Base-by-base conservation (phyloP, 768 basidiomycete species). In the Auricularia cornea region DNA sequence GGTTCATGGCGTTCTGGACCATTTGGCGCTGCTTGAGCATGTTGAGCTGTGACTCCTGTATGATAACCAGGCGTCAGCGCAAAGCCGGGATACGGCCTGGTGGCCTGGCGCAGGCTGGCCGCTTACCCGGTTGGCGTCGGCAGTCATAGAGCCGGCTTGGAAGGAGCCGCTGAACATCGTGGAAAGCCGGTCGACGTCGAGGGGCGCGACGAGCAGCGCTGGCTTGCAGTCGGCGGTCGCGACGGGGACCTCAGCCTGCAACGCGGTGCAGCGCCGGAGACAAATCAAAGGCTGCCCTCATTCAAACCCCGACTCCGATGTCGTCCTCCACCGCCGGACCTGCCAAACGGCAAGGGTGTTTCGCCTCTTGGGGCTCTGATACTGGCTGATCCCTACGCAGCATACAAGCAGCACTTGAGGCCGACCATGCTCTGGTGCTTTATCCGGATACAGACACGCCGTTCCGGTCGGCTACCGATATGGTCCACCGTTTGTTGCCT, bases 361-460 rank as follows among this genome's bases (percentile, higher is more conserved):
- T n/a, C n/a, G n/a, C n/a, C n/a, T n/a, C n/a, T n/a, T n/a, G n/a
- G n/a, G n/a, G n/a, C n/a, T n/a, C n/a, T n/a, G n/a, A n/a, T n/a
- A n/a, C n/a, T n/a, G n/a, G 26, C 28, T 29, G 16, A n/a, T 26
- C 10, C 28, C 30, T 26, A 29, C 30, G 35, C 69, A 89, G 87
- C 66, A 76, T 89, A 66, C 76, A 80, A 63, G 71, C 80, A 28
- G 80, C 80, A 66, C 76, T 91, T 59, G 80, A 80, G 1, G 74
- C 79, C 38, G 90, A 93, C 72, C 90, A 91, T 61, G 75, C 78
- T 44, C 74, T 79, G 18, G 83, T 82, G 18, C 68, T 84, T 59
- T 79, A 83, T 60, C 89, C 89, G 41, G 87, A 92, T 67, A 78
- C 82, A 40, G 88, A 91, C 59, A 79, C 84, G 1, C 86, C 90